Conservation (phyloP, 2,329 filamentous ascomycete species). For the Diaporthe helianthi region DNA sequence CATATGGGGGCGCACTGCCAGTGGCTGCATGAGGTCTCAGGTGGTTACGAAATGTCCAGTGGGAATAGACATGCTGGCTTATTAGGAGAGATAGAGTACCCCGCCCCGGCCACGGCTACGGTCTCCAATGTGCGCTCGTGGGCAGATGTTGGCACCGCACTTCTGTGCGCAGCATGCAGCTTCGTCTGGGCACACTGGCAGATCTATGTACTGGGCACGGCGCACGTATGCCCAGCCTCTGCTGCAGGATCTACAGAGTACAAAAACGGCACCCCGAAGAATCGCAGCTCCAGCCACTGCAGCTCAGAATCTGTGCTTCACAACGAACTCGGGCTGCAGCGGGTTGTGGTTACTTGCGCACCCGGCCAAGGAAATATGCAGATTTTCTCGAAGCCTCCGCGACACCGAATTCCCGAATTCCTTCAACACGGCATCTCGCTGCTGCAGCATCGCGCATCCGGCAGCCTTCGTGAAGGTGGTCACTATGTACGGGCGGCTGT, state of each 20-base stretch:
- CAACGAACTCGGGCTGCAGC: background rate
- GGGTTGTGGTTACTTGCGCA: background rate
- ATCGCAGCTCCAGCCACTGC: background rate
- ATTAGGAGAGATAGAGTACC: background rate
- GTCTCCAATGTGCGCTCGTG: background rate
- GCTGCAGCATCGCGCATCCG: background rate
- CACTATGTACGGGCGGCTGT: background rate
- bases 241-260: constrained; percentile 6
- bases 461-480: background rate
- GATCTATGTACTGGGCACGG: constrained; percentile 20
- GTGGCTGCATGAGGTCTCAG: background rate
- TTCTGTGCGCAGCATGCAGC: constrained; percentile 12
- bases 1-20: background rate
- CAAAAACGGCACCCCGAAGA: background rate
- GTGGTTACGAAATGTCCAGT: background rate
- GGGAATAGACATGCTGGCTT: background rate
- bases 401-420: background rate
- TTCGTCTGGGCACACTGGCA: background rate
- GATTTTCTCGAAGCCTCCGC: constrained; percentile 7
- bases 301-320: background rate
- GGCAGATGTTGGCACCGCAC: background rate
- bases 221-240: constrained; percentile 18
- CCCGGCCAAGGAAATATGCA: background rate
- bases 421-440: background rate
- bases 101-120: background rate